Evolutionary conservation across 768 basidiomycete species (phyloP).

Genomic region (Chlorophyllum brunneum): DNA sequence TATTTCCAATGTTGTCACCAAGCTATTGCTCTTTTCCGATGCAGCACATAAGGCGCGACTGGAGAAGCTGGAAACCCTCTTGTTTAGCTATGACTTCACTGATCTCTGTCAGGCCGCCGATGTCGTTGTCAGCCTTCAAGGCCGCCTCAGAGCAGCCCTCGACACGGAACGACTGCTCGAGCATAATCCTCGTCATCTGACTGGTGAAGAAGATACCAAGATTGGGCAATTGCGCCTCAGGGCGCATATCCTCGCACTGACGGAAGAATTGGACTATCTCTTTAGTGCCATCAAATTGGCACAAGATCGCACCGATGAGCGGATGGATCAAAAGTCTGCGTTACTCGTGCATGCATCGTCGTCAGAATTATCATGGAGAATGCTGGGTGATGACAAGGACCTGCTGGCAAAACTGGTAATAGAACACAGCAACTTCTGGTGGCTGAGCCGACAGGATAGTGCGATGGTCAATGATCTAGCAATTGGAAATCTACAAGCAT

Average conservation of each 20-base stretch:
- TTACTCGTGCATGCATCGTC: constrained; percentile 78
- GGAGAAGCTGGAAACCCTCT: constrained; percentile 74
- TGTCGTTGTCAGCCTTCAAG: constrained; percentile 71
- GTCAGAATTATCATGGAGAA: constrained; percentile 86
- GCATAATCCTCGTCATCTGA: constrained; percentile 33
- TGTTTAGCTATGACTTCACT: constrained; percentile 87
- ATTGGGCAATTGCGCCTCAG: constrained; percentile 63
- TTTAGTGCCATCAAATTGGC: constrained; percentile 85
- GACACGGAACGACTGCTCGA: constrained; percentile 44
- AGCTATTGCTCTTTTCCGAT: constrained; percentile 88
- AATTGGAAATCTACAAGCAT: constrained; percentile 76
- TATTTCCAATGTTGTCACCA: constrained; percentile 82
- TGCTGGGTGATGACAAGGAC: constrained; percentile 71
- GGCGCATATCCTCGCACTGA: constrained; percentile 66
- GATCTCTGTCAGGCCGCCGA: constrained; percentile 67
- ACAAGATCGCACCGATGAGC: constrained; percentile 69
- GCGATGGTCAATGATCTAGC: constrained; percentile 76
- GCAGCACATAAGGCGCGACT: constrained; percentile 74
- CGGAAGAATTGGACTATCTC: constrained; percentile 77
- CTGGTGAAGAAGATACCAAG: constrained; percentile 38
- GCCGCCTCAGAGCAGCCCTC: constrained; percentile 60
- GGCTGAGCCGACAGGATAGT: constrained; percentile 85
- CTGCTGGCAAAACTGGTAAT: constrained; percentile 86
- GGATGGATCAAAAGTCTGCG: constrained; percentile 72
- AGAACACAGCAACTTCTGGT: constrained; percentile 71